These are phyloP conservation scores for Nakaseomyces glabratus DNA, from an alignment of 1,139 yeast genomes.

Conservation along the genomic window DNA sequence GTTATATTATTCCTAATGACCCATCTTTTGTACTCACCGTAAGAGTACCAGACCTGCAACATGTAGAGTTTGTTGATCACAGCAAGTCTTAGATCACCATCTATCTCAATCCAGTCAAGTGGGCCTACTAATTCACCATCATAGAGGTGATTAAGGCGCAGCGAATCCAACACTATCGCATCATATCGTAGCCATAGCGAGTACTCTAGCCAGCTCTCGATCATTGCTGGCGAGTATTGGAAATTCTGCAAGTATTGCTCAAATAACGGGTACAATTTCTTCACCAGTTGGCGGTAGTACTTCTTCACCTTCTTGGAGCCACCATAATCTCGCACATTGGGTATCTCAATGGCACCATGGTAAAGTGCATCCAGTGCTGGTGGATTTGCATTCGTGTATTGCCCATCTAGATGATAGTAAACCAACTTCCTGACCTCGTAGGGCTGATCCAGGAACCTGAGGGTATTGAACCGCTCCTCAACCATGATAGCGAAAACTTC, in stretches of 20 bases:
- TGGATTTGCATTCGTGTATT: slow-evolving; percentile 13
- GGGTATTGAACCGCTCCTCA: slow-evolving; percentile 10
- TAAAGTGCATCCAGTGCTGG: slow-evolving; percentile 4
- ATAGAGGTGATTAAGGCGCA: slow-evolving; percentile 23
- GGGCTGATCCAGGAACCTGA: slow-evolving; percentile 21
- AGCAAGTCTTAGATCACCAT: slow-evolving; percentile 16
- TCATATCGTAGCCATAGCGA: slow-evolving; percentile 27
- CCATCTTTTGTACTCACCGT: slow-evolving; percentile 16
- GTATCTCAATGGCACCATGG: slow-evolving; percentile 10
- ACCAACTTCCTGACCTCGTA: slow-evolving; percentile 22
- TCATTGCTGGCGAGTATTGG: slow-evolving; percentile 19
- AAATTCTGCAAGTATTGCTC: slow-evolving; percentile 20
- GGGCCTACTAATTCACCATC: slow-evolving; percentile 20
- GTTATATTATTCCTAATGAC: background rate
- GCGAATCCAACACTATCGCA: slow-evolving; percentile 23
- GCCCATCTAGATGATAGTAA: slow-evolving; percentile 21
- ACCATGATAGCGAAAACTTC: slow-evolving; percentile 1
- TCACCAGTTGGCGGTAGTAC: slow-evolving; percentile 8
- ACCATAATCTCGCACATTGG: slow-evolving; percentile 1
- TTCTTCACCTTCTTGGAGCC: slow-evolving; percentile 7
- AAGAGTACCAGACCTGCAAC: slow-evolving; percentile 26
- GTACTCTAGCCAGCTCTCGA: slow-evolving; percentile 22
- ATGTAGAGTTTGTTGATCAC: slow-evolving; percentile 17
- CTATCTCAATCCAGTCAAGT: slow-evolving; percentile 23
- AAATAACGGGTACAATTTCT: slow-evolving; percentile 14